Base-by-base conservation (phyloP, 495 filamentous ascomycete species). In the Aspergillus carlsbadensis region DNA sequence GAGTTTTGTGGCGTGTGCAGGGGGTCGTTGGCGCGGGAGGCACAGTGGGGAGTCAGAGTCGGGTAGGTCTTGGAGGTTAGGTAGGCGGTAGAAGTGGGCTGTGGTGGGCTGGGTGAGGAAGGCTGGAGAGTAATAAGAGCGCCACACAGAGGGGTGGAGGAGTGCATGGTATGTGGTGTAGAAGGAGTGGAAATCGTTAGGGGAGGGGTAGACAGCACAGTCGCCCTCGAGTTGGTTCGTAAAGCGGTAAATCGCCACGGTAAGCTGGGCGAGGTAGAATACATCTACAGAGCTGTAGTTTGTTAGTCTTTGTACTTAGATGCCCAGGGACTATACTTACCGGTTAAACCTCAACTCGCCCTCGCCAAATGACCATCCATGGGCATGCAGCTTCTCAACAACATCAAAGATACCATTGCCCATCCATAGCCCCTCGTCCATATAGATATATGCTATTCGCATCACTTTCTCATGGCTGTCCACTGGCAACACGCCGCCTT, bases 41-140 rank as follows among this genome's bases (percentile, higher is more conserved):
- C 31, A 34, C 33, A 65, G 62, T 47, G 58, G 58, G 37, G 54
- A 56, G 53, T 57, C 52, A 22, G 59, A 62, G 53, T 58, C 60
- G 6, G 63, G 60, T 26, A 65, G 63, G 53, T 65, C 59, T 56
- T 62, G 59, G 49, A 65, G 63, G 56, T 62, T 56, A 39, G 63
- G 63, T 10, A 52, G 56, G 63, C 63, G 56, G 52, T 62, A 65
- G 33, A 65, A 65, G 59, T 59, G 49, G 21, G 63, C 56, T 52
- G 63, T 62, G 31, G 56, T 62, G 21, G 29, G 26, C 56, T 65
- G 63, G 29, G 41, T 54, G 2, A 65, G 57, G 50, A 65, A 62
- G 29, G 42, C 18, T 4, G 29, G 39, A 18, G 63, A 65, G 39
- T 65, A 65, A 43, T 65, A 65, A 10, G 52, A 43, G 37, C 63